A percentile compares a stretch with the other conserved stretches of the same genome.
phyloP scores from a whole-genome alignment of 257 asterid genomes.

The Eucommia ulmoides region DNA sequence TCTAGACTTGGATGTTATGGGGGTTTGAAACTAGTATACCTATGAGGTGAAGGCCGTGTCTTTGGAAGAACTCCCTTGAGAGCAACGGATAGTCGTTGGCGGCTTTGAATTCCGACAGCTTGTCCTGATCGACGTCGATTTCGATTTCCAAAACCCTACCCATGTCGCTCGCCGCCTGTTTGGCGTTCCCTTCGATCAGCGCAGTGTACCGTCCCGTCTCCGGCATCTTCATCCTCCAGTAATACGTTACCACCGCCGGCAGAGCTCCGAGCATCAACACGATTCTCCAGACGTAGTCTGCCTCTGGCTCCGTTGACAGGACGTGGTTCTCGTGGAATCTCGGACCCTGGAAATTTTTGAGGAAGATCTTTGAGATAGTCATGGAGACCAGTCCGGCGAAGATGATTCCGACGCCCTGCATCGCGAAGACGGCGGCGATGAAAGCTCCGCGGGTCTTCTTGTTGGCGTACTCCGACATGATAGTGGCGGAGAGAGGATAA shows the following conservation, averaged over 20 bases:
- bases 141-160: constrained; percentile 27
- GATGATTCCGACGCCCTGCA: constrained; percentile 33
- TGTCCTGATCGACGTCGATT: constrained; percentile 20
- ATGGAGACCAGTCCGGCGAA: constrained; percentile 28
- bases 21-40: no score
- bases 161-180: constrained; percentile 31
- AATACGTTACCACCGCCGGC: constrained; percentile 22
- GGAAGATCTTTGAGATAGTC: constrained; percentile 19
- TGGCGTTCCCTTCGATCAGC: constrained; percentile 24
- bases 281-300: constrained; percentile 26
- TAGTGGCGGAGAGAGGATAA: constrained; percentile 29
- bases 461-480: constrained; percentile 29
- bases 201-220: constrained; percentile 34
- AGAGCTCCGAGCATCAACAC: constrained; percentile 28
- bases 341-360: background rate
- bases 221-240: constrained; percentile 36
- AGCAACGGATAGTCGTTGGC: constrained; percentile 18
- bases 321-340: background rate
- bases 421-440: constrained; percentile 29
- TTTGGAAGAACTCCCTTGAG: constrained; percentile 15
- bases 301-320: constrained; percentile 15
- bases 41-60: constrained; percentile 20
- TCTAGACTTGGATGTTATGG: no score
- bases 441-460: constrained; percentile 27
- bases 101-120: constrained; percentile 11